Evolutionary conservation across 306 rosid species (phyloP).

Genomic region (Glycyrrhiza uralensis): DNA sequence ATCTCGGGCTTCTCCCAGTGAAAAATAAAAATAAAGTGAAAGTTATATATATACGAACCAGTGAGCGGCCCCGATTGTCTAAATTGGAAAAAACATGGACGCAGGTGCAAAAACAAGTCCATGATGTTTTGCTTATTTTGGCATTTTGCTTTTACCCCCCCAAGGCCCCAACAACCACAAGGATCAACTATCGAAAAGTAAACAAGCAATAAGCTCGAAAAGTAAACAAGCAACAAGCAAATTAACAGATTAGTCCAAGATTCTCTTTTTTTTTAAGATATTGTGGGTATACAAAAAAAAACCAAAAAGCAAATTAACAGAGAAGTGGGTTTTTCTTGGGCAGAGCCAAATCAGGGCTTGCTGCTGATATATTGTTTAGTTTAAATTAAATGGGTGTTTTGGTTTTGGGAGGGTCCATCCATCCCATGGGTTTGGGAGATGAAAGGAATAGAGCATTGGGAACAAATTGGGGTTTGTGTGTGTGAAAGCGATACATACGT

Average conservation of each 20-base stretch:
- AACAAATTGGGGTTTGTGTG: not conserved
- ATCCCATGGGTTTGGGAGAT: not conserved
- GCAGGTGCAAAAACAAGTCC: not conserved
- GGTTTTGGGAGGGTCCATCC: not conserved
- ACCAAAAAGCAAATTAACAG: not conserved
- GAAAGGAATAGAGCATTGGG: not conserved
- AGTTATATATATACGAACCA: not conserved
- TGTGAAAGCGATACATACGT: conserved; percentile 9
- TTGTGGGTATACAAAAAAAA: too few relatives aligned
- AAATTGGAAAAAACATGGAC: not conserved
- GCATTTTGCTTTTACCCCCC: not conserved
- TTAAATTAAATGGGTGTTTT: not conserved
- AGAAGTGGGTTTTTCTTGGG: not conserved
- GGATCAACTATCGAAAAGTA: not conserved
- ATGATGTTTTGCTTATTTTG: not conserved
- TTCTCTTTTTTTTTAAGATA: too few relatives aligned
- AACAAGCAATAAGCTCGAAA: too few relatives aligned
- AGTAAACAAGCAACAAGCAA: not conserved
- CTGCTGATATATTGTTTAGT: not conserved
- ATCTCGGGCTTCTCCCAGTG: too few relatives aligned
- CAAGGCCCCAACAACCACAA: too few relatives aligned
- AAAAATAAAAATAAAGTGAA: not conserved
- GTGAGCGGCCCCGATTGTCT: not conserved
- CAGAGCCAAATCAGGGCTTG: not conserved
- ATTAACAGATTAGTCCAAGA: too few relatives aligned